Percentiles rank a stretch among this genome's conserved stretches.
phyloP scores from a whole-genome alignment of 2,329 filamentous ascomycete species.

The Monilinia fructigena region DNA sequence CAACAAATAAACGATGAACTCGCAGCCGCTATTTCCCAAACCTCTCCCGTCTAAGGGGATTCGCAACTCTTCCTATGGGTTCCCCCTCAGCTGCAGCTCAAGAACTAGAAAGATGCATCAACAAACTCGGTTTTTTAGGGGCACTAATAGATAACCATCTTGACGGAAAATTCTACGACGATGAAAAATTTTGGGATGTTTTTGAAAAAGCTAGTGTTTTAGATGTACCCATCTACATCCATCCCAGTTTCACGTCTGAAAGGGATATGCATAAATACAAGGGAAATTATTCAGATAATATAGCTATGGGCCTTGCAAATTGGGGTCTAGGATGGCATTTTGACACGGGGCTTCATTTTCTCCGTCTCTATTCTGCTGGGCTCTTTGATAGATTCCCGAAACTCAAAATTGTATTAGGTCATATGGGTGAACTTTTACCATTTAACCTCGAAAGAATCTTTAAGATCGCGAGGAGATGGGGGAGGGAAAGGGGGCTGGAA shows the following conservation, averaged over 20 bases:
- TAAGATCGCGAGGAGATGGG: constrained; percentile 37
- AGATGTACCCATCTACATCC: constrained; percentile 47
- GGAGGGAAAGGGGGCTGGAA: constrained; percentile 43
- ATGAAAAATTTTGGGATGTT: constrained; percentile 43
- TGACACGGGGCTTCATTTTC: constrained; percentile 49
- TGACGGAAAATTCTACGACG: constrained; percentile 47
- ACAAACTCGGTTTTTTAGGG: constrained; percentile 48
- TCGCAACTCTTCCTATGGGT: constrained; percentile 46
- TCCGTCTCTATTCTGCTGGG: constrained; percentile 52
- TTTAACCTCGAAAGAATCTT: constrained; percentile 52
- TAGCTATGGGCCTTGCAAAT: constrained; percentile 42
- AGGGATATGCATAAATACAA: constrained; percentile 36
- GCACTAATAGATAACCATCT: constrained; percentile 48
- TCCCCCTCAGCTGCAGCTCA: constrained; percentile 42
- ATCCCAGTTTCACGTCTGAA: constrained; percentile 43
- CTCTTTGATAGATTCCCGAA: constrained; percentile 55
- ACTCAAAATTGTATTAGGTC: constrained; percentile 55
- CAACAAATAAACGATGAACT: constrained; percentile 41
- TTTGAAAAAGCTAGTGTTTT: constrained; percentile 42
- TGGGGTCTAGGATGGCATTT: constrained; percentile 52
- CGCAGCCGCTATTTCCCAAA: constrained; percentile 36
- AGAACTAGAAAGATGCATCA: constrained; percentile 44
- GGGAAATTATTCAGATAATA: constrained; percentile 38
- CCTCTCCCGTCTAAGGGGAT: constrained; percentile 44
- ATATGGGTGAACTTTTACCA: constrained; percentile 54